Conservation (phyloP, 1,139 yeast genomes). For the Taphrina populina region DNA sequence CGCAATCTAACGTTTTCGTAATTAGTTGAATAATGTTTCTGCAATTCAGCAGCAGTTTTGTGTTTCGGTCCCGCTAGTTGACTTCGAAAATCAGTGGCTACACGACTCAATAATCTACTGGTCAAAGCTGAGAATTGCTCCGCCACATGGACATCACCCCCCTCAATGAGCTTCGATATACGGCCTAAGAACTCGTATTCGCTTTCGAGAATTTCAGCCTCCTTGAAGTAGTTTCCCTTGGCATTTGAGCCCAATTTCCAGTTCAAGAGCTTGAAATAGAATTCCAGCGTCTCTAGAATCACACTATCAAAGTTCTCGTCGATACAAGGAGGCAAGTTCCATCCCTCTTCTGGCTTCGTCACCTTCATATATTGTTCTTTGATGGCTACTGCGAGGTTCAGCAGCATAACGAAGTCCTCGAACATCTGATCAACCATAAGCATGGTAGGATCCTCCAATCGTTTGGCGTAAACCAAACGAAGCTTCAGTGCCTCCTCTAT, state of each 20-base stretch:
- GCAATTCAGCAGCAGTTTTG: slow-evolving; percentile 59
- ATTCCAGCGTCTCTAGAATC: slow-evolving; percentile 70
- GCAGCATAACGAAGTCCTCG: slow-evolving; percentile 76
- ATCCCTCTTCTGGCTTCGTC: slow-evolving; percentile 68
- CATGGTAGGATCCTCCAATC: slow-evolving; percentile 80
- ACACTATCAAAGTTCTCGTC: slow-evolving; percentile 70
- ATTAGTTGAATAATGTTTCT: slow-evolving; percentile 76
- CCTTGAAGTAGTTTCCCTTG: slow-evolving; percentile 69
- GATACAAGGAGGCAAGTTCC: slow-evolving; percentile 69
- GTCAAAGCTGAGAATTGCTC: slow-evolving; percentile 64
- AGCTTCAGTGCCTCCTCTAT: slow-evolving; percentile 77
- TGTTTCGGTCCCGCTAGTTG: slow-evolving; percentile 67
- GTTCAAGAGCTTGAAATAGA: slow-evolving; percentile 68
- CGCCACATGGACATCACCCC: slow-evolving; percentile 83
- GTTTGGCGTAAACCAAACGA: slow-evolving; percentile 74
- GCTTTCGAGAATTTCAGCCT: slow-evolving; percentile 72
- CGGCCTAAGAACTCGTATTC: slow-evolving; percentile 71
- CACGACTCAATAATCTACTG: slow-evolving; percentile 64
- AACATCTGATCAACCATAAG: slow-evolving; percentile 96
- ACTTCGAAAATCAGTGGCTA: slow-evolving; percentile 67
- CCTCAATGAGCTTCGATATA: slow-evolving; percentile 70
- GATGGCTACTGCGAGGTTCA: slow-evolving; percentile 72
- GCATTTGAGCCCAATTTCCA: slow-evolving; percentile 78
- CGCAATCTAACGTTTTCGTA: slow-evolving; percentile 82
- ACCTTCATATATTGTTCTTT: slow-evolving; percentile 67